These are phyloP conservation scores for Sporopachydermia cereana DNA, from an alignment of 1,139 yeast genomes.

Conservation along the genomic window DNA sequence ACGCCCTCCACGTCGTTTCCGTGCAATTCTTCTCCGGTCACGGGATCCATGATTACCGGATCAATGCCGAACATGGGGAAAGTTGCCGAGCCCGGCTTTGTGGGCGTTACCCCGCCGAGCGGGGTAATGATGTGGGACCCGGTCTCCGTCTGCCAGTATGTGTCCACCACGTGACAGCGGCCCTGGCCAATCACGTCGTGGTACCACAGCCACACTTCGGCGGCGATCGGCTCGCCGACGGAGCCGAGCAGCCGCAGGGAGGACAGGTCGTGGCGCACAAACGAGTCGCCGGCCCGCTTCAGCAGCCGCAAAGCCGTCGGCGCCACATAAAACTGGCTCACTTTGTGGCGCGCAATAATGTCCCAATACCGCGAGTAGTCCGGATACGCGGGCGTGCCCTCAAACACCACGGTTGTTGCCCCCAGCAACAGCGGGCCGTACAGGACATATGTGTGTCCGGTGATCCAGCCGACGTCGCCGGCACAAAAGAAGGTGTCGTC, in stretches of 20 bases:
- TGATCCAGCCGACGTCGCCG: conserved; percentile 85
- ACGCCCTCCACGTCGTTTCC: conserved; percentile 97
- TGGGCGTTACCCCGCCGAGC: conserved; percentile 86
- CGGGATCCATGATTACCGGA: conserved; percentile 87
- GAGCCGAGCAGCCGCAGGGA: conserved; percentile 68
- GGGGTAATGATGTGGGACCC: conserved; percentile 96
- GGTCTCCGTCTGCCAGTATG: conserved; percentile 98
- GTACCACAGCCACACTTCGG: conserved; percentile 92
- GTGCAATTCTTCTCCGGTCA: conserved; percentile 64
- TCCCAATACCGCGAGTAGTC: conserved; percentile 75
- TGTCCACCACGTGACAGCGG: conserved; percentile 52
- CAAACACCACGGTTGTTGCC: conserved; percentile 73
- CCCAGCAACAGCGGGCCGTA: conserved; percentile 74
- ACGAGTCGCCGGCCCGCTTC: conserved; percentile 70
- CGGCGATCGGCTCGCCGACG: conserved; percentile 89
- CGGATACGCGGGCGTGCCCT: conserved; percentile 83
- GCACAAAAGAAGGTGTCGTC: conserved; percentile 71
- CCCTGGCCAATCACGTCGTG: conserved; percentile 67
- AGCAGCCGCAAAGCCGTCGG: conserved; percentile 80
- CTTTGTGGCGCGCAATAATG: conserved; percentile 64
- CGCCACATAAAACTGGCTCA: conserved; percentile 78
- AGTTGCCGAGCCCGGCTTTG: conserved; percentile 96
- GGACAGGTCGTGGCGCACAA: conserved; percentile 49
- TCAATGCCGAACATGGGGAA: conserved; percentile 93
- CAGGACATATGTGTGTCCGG: conserved; percentile 76